Evolutionary conservation across 75 land plant genomes (phyloP), one percentile per base, ranked within the genome.

Genomic region (Chamaecyparis obtusa): DNA sequence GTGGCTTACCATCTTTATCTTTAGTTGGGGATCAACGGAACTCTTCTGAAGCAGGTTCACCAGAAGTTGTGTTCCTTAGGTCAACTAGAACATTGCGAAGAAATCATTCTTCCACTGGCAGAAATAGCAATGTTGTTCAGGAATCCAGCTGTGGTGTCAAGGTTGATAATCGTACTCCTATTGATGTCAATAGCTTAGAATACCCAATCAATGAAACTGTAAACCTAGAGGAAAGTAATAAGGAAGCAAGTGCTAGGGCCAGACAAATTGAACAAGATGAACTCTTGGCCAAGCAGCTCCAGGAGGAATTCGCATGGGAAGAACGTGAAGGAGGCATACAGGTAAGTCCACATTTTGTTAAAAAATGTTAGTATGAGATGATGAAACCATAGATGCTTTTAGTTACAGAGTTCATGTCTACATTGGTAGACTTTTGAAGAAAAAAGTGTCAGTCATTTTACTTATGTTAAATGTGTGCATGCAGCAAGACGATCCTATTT

Each of bases 101-200:
- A 39, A 39, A 79, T 39, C 16, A 1, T 37, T 37, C 82, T 79
- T 79, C 82, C 39, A 79, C 82, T 41, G 39, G 82, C 19, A 14
- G 3, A 69, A 79, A 24, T 36, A 35, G 44, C 39, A 79, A 79
- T 79, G 82, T 41, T 39, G 33, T n/a, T 75, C 41, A 79, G 27
- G 44, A 33, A 24, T 79, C 82, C 46, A 79, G 27, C 46, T 39
- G 27, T 21, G 82, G 17, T 79, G 11, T 17, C 49, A 24, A 43
- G 83, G 54, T 27, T 48, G 55, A 30, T 17, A 13, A 46, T 83
- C 54, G n/a, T n/a, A 27, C 10, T 1, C 85, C 39, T 32, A 54
- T 83, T 83, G 60, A 83, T 83, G 60, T 83, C 54, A 60, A 83
- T 83, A 54, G 85, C 48, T 83, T 54, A 46, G 57, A 49, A 83